Evolutionary conservation across 2,329 filamentous ascomycete genomes (phyloP).

Genomic region (Mollisia scopiformis): DNA sequence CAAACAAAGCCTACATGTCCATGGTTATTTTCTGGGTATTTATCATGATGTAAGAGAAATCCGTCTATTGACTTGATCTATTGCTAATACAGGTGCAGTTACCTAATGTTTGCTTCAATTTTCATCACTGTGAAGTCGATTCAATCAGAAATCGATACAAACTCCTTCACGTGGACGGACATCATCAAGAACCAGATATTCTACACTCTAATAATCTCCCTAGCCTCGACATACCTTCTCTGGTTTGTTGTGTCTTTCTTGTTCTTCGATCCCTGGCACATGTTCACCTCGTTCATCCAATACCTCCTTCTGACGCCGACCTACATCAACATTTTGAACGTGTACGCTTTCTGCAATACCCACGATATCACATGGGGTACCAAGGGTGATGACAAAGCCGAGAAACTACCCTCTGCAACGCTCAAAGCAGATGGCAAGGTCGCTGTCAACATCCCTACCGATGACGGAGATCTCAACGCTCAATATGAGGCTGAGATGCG

Average conservation of each 20-base stretch:
- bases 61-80: not conserved
- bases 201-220: slow-evolving; percentile 89
- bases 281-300: slow-evolving; percentile 94
- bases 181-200: slow-evolving; percentile 89
- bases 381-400: slow-evolving; percentile 95
- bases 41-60: slow-evolving; percentile 79
- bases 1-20: slow-evolving; percentile 89
- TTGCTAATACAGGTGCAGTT: slow-evolving; percentile 49
- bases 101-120: slow-evolving; percentile 91
- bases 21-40: slow-evolving; percentile 99
- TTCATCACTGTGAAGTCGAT: slow-evolving; percentile 93
- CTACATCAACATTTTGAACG: slow-evolving; percentile 98
- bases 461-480: slow-evolving; percentile 92
- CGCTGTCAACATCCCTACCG: slow-evolving; percentile 81
- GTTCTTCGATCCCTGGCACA: slow-evolving; percentile 99
- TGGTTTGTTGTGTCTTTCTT: slow-evolving; percentile 90
- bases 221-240: slow-evolving; percentile 89
- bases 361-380: slow-evolving; percentile 98
- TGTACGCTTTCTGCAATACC: slow-evolving; percentile 98
- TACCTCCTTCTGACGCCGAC: slow-evolving; percentile 94
- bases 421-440: slow-evolving; percentile 95
- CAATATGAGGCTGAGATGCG: slow-evolving; percentile 88
- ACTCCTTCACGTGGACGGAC: slow-evolving; percentile 67
- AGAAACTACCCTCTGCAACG: slow-evolving; percentile 85
- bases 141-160: slow-evolving; percentile 64